Evolutionary conservation across 805 yeast species (phyloP), one percentile per base, ranked within the genome.

Genomic region (Danielia reshetovae): DNA sequence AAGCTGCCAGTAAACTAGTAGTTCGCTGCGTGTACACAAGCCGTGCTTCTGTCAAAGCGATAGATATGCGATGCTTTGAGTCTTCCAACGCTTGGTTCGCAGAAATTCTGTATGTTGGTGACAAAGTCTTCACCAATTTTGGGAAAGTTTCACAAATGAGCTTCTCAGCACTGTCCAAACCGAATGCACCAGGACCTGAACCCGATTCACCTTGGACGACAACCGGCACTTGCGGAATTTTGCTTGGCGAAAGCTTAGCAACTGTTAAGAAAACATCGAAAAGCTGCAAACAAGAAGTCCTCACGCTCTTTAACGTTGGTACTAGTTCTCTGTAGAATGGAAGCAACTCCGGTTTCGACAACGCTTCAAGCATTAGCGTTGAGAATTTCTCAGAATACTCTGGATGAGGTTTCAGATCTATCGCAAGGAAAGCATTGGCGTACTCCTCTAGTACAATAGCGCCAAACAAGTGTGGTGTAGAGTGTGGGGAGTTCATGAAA

Each of bases 181-280:
- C 76, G 60, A 93, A 93, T 0, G 97, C 97, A 49, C 82, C 88
- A 1, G 95, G 87, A 2, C 96, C 97, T 2, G 97, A 95, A 40
- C 85, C 95, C 1, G 78, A 70, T 54, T 93, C 97, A 23, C 98
- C 98, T 57, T 88, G 90, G 4, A 90, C 96, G 7, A 89, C 79
- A 4, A 88, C 80, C 0, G 98, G 93, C 13, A 93, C 58, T 35
- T 79, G 84, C 0, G 97, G 97, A 4, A 87, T 57, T 52, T 81
- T 82, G 14, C 74, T 67, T 9, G 77, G 74, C 1, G 90, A 70
- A 14, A 90, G 58, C 56, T 81, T 83, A 4, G 90, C 96, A 21
- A 70, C 75, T 32, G 81, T 87, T 25, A 79, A 75, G 58, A 93
- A 85, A 1, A 87, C 78, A 35, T 81, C 79, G 43, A 88, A 75